A percentile compares a stretch with the other conserved stretches of the same genome.
These are phyloP conservation scores for Aegilops tauschii DNA, from an alignment of 176 grass and related monocot species.

Conservation along the genomic window DNA sequence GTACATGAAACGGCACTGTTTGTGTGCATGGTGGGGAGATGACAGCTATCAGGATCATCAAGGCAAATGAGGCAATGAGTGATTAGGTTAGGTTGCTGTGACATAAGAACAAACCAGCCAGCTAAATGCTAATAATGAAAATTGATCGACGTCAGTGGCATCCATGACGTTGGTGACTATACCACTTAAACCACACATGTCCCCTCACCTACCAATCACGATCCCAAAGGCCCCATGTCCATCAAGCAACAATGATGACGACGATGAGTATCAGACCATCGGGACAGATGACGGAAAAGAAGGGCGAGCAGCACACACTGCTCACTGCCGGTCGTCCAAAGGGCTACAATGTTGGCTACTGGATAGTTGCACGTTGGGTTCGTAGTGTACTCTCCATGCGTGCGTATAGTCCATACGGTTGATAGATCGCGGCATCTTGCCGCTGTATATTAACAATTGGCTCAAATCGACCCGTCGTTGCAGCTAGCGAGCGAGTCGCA, in stretches of 20 bases:
- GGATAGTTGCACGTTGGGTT: too few species aligned
- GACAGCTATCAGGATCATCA: neutral
- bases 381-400: too few species aligned
- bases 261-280: neutral
- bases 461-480: too few species aligned
- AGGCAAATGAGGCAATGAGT: too few species aligned
- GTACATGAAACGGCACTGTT: neutral
- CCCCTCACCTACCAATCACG: conserved; percentile 35
- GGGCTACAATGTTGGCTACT: neutral
- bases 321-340: neutral
- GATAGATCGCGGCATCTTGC: too few species aligned
- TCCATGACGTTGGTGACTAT: conserved; percentile 14
- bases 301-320: neutral
- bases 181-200: conserved; percentile 14
- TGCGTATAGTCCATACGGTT: too few species aligned
- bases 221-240: conserved; percentile 8
- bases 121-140: conserved; percentile 19
- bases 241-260: neutral
- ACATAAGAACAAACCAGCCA: conserved; percentile 33
- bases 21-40: conserved; percentile 2
- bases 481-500: too few species aligned
- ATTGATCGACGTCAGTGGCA: neutral
- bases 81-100: conserved; percentile 37
- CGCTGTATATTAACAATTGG: too few species aligned
- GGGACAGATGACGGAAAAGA: neutral